These are phyloP conservation scores for Biscutella laevigata DNA, from an alignment of 441 rosid genomes.

Conservation along the genomic window DNA sequence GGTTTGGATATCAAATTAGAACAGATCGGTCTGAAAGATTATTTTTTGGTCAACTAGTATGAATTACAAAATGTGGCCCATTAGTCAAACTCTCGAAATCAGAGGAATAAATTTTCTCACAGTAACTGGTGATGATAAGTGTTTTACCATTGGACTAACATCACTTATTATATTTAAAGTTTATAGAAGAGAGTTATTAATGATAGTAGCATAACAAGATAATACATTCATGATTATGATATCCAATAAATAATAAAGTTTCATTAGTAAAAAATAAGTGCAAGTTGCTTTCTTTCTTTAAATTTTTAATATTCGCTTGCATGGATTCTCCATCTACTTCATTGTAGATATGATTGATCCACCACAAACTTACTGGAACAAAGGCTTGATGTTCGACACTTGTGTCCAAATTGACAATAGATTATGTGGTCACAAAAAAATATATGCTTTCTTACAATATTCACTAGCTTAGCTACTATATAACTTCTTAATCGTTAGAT, in stretches of 20 bases:
- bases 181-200: too few relatives aligned
- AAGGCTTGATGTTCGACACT: slow-evolving; percentile 1
- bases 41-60: too few relatives aligned
- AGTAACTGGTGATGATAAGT: too few relatives aligned
- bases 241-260: slow-evolving; percentile 14
- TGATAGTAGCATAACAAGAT: too few relatives aligned
- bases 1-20: too few relatives aligned
- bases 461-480: slow-evolving; percentile 5
- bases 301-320: neutral
- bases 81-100: too few relatives aligned
- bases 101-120: too few relatives aligned
- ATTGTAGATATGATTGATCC: slow-evolving; percentile 12
- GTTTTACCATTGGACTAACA: too few relatives aligned
- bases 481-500: slow-evolving; percentile 2
- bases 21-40: too few relatives aligned
- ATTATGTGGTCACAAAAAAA: slow-evolving; percentile 6
- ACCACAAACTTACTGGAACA: slow-evolving; percentile 12
- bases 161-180: too few relatives aligned
- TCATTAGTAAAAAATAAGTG: slow-evolving; percentile 11
- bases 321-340: slow-evolving; percentile 11
- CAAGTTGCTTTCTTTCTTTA: slow-evolving; percentile 21
- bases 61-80: too few relatives aligned
- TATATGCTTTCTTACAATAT: slow-evolving; percentile 11
- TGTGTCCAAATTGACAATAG: slow-evolving; percentile 6
- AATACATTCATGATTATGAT: too few relatives aligned